Base-by-base conservation (phyloP, 164 flowering plant genomes). In the Tetrastigma voinierianum region DNA sequence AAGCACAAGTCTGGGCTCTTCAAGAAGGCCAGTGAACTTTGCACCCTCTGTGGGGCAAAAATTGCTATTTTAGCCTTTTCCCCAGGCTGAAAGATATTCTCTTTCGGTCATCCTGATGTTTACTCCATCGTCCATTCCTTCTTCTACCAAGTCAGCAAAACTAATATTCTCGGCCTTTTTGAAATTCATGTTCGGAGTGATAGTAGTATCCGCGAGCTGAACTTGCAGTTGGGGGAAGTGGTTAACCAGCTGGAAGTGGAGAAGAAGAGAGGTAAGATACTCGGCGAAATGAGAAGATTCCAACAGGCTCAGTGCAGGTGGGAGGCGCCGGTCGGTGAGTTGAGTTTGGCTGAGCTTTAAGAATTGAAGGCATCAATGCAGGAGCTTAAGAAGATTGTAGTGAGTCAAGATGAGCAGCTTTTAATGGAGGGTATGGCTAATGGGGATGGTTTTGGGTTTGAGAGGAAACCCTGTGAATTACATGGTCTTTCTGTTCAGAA, bases 11-110 rank as follows among this genome's bases (percentile, higher is more conserved):
- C 62, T 16, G 77, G 77, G 1, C 25, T 75, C 25, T 75, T 71
- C 51, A 75, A 71, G 56, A 75, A 71, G 43, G 78, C 78, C 14
- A 47, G 55, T 10, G 65, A 62, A n/a, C 53, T 62, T 23, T 62
- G 21, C 61, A 55, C 56, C 8, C 61, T 66, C 5, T 55, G 61
- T 15, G 68, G 68, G 16, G 68, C 61, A 4, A 61, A 66, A 15
- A 40, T 55, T 24, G 68, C 68, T 0, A 12, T 56, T 0, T 15
- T 66, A 16, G 53, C 56, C 0, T 66, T 66, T 40, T 66, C 68
- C 4, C 68, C 68, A 0, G 68, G 61, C 1, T n/a, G 46, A 5
- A 66, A 66, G 53, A 53, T 24, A 5, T 66, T 55, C 18, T 66
- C 68, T 9, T 66, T 66, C 25, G 68, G 68, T 9, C 61, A 66